Evolutionary conservation across 2,329 filamentous ascomycete genomes (phyloP), one percentile per base, ranked within the genome.

Genomic region (Aspergillus sp.): DNA sequence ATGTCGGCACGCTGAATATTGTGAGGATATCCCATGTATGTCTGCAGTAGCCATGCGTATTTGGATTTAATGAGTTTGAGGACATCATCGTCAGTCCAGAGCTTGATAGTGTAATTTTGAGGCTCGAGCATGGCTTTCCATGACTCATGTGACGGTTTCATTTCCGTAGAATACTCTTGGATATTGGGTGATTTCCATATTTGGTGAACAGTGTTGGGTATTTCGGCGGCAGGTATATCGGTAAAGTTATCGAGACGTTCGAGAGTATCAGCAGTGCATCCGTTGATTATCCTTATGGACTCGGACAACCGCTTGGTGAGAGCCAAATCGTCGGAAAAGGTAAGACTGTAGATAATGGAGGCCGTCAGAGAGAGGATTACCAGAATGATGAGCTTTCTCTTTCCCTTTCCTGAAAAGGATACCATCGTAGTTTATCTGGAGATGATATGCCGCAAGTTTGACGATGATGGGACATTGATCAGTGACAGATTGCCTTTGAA

Each of bases 1-100:
- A 54, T 33, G 35, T 54, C 50, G 27, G 50, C 48, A 34, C 52
- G 48, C 36, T 54, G 52, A 29, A 54, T 54, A 33, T 49, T 49
- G 7, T 51, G 46, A 12, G 48, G 43, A 13, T 54, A 54, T 9
- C 11, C 35, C 27, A 37, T 9, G 33, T 53, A 54, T 2, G 50
- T 54, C 39, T 50, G 33, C 29, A 53, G 30, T 9, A 54, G 37
- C 50, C 48, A 54, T 7, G 48, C 8, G 30, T 54, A 53, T n/a
- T 48, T 44, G 2, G 19, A 10, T 13, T 46, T 46, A 31, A 53
- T 48, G 12, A 54, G 45, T 19, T 43, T 5, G 12, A 49, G 36
- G 28, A 54, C 36, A 11, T 47, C 48, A 5, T 51, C 46, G 19
- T 53, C 52, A 12, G 50, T 47, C 52, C 52, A 54, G 9, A 54